Percentiles rank a stretch among this genome's conserved stretches.
Evolutionary conservation across 2,329 filamentous ascomycete genomes (phyloP).

Genomic region (Scolecobasidium constrictum): DNA sequence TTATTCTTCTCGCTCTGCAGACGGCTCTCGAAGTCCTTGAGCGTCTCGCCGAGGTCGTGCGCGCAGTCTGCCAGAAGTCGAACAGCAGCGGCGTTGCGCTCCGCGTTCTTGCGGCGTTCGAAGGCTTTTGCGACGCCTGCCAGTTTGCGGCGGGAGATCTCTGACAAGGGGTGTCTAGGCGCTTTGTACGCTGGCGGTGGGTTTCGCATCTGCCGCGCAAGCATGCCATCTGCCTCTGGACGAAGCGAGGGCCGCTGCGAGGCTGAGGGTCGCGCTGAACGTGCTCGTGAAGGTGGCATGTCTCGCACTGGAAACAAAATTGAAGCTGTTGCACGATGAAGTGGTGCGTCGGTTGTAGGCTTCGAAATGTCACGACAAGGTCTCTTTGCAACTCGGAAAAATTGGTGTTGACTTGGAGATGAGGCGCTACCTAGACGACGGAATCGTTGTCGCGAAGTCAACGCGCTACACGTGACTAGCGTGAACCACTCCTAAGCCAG

Average conservation of each 20-base stretch:
- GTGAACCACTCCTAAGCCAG: no score
- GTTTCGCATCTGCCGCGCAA: background rate
- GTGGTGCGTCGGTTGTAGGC: no score
- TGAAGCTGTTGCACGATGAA: no score
- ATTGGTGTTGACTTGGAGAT: no score
- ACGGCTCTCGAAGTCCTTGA: background rate
- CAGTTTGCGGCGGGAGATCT: background rate
- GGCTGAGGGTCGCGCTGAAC: background rate
- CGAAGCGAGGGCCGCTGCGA: background rate
- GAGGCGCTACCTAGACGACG: no score
- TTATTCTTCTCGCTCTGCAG: conserved; percentile 1
- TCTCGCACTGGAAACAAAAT: no score
- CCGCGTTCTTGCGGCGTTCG: background rate
- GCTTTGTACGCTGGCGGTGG: background rate
- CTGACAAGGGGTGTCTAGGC: background rate
- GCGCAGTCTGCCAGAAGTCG: conserved; percentile 5
- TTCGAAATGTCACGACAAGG: no score
- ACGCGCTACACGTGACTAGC: no score
- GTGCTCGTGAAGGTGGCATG: background rate
- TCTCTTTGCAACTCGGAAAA: no score
- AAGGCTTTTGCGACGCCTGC: background rate
- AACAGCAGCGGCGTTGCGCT: conserved; percentile 5
- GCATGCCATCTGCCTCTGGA: background rate
- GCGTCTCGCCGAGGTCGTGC: conserved; percentile 2
- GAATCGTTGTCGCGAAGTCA: no score